Conservation (phyloP, 2,329 filamentous ascomycete genomes). For the Calonectria naviculata region DNA sequence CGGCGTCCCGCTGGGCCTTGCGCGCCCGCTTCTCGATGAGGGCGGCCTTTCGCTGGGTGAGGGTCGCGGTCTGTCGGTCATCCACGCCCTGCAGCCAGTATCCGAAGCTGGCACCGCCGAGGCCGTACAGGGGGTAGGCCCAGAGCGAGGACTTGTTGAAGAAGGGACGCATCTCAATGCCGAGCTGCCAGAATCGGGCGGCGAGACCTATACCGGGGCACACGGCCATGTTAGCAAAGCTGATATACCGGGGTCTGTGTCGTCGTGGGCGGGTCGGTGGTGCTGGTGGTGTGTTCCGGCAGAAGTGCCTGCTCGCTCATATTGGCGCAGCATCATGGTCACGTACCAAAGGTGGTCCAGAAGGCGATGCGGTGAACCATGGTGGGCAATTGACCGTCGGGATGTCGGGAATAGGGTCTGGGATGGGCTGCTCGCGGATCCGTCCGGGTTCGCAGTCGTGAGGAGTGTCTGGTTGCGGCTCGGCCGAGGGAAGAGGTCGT, state of each 20-base stretch:
- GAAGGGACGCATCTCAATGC: conserved; percentile 97
- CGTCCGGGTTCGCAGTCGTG: conserved; percentile 33
- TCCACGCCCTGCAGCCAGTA: conserved; percentile 97
- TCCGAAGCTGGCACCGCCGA: conserved; percentile 89
- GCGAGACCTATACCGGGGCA: conserved; percentile 75
- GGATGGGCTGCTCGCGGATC: conserved; percentile 28
- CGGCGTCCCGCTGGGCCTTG: conserved; percentile 56
- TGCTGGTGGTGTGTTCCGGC: not conserved
- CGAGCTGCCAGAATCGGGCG: conserved; percentile 95
- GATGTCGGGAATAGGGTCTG: conserved; percentile 21
- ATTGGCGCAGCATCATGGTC: conserved; percentile 24
- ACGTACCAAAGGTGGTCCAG: conserved; percentile 89
- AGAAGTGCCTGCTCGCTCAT: conserved; percentile 25
- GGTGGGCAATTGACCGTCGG: conserved; percentile 47
- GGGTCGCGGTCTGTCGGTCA: conserved; percentile 79
- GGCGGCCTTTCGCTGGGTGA: conserved; percentile 81
- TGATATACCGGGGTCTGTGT: not conserved
- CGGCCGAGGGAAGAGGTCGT: conserved; percentile 41
- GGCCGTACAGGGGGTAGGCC: conserved; percentile 91
- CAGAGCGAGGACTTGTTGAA: conserved; percentile 87
- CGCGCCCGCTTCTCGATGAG: conserved; percentile 91
- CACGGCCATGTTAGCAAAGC: conserved; percentile 19
- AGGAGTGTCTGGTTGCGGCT: conserved; percentile 35
- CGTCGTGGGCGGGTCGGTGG: not conserved
- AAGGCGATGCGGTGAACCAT: conserved; percentile 78